Conservation (phyloP, 2,329 filamentous ascomycete species). For the Pseudogymnoascus sp. region DNA sequence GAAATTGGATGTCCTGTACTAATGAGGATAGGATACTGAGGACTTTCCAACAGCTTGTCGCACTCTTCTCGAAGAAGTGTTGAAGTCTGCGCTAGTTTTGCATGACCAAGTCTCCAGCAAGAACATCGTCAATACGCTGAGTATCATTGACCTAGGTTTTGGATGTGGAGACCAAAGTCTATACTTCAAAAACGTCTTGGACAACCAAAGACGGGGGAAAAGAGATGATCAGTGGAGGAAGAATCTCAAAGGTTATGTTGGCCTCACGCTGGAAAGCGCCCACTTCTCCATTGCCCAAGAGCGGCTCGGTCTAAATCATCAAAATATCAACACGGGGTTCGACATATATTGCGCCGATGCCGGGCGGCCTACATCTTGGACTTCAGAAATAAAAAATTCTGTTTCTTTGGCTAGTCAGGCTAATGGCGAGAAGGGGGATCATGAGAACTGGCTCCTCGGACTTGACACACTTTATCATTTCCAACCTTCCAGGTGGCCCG, state of each 20-base stretch:
- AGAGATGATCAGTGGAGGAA: neutral
- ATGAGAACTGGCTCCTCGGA: constrained; percentile 13
- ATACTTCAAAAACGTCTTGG: constrained; percentile 10
- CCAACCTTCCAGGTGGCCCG: constrained; percentile 11
- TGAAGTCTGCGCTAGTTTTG: constrained; percentile 11
- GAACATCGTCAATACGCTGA: neutral
- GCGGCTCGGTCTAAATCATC: constrained; percentile 1
- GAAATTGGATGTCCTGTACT: neutral
- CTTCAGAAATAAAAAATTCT: constrained; percentile 9
- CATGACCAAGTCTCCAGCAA: neutral
- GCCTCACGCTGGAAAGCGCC: constrained; percentile 10
- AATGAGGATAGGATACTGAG: constrained; percentile 10
- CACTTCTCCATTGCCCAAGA: constrained; percentile 12
- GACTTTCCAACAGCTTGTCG: constrained; percentile 13
- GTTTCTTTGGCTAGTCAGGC: neutral
- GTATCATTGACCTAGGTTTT: constrained; percentile 14
- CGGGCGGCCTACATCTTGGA: constrained; percentile 12
- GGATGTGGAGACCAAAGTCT: constrained; percentile 15
- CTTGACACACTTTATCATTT: constrained; percentile 15
- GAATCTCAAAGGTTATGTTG: constrained; percentile 12
- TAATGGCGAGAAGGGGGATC: neutral
- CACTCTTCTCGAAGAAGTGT: constrained; percentile 14
- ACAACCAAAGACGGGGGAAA: neutral
- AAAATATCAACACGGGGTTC: constrained; percentile 7
- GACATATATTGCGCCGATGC: constrained; percentile 14